These are phyloP conservation scores for Astrocystis sublimbata DNA, from an alignment of 495 filamentous ascomycete species.

Conservation along the genomic window DNA sequence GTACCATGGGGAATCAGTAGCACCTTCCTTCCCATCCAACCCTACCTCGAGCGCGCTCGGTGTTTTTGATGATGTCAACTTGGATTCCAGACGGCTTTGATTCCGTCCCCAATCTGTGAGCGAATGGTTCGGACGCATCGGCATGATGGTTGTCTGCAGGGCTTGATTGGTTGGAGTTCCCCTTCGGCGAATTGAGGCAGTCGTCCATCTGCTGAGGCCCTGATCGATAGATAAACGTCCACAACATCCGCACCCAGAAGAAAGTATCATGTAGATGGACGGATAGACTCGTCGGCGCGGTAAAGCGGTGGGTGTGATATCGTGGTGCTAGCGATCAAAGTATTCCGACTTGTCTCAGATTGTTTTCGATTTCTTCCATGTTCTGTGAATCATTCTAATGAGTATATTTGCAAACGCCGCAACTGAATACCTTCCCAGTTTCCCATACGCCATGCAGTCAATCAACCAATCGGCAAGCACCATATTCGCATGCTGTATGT, in stretches of 20 bases:
- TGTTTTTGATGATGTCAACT: slow-evolving; percentile 12
- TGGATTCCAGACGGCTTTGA: not conserved
- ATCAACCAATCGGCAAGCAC: slow-evolving; percentile 9
- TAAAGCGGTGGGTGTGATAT: not conserved
- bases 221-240: no score
- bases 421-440: slow-evolving; percentile 20
- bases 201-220: slow-evolving; percentile 3
- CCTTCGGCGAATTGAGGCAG: no score
- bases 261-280: not conserved
- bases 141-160: not conserved
- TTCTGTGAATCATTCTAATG: slow-evolving; percentile 39
- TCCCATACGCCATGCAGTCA: slow-evolving; percentile 19
- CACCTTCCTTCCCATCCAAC: slow-evolving; percentile 8
- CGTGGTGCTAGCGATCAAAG: slow-evolving; percentile 33
- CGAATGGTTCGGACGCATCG: slow-evolving; percentile 3
- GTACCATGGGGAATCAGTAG: slow-evolving; percentile 31
- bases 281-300: not conserved
- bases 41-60: not conserved
- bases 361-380: slow-evolving; percentile 32
- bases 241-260: no score
- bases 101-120: not conserved
- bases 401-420: slow-evolving; percentile 30
- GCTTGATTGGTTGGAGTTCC: slow-evolving; percentile 15
- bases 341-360: slow-evolving; percentile 41
- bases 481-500: slow-evolving; percentile 27